phyloP scores from a whole-genome alignment of 2,329 filamentous ascomycete genomes.

The Gaeumannomyces tritici region DNA sequence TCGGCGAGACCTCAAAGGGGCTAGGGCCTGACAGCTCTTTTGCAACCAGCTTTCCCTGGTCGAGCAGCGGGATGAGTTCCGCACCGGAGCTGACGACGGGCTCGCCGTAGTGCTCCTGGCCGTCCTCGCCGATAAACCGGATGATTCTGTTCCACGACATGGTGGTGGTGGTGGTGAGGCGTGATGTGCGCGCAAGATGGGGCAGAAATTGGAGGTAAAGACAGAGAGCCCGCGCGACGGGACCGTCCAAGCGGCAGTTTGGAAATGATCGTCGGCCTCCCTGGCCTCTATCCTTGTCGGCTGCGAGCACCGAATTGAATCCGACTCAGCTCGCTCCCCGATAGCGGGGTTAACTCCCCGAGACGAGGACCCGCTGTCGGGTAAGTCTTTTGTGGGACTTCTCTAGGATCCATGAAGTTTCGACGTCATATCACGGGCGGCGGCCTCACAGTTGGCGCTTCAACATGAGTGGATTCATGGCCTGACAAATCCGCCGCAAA shows the following conservation, averaged over 20 bases:
- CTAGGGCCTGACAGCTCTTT: background rate
- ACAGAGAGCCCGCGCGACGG: background rate
- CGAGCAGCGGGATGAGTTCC: background rate
- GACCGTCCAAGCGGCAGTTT: background rate
- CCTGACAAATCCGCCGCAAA: background rate
- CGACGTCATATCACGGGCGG: too few species aligned
- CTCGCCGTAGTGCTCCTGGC: conserved; percentile 3
- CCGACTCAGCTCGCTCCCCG: background rate
- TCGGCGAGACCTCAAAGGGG: background rate
- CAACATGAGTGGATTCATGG: too few species aligned
- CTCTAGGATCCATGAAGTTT: too few species aligned
- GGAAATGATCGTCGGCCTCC: background rate
- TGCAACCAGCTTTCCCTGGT: background rate
- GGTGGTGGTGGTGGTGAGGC: background rate
- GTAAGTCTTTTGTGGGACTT: too few species aligned
- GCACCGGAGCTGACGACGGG: background rate
- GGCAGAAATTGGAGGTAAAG: background rate
- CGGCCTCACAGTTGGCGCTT: too few species aligned
- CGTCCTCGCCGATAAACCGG: conserved; percentile 2
- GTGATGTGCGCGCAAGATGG: background rate
- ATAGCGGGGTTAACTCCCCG: background rate
- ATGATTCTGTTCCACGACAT: conserved; percentile 3
- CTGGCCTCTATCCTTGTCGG: background rate
- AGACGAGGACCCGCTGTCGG: background rate
- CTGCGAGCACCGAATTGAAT: background rate